Base-by-base conservation (phyloP, 1,139 yeast genomes). In the Keqinozyma sinolaborantium region DNA sequence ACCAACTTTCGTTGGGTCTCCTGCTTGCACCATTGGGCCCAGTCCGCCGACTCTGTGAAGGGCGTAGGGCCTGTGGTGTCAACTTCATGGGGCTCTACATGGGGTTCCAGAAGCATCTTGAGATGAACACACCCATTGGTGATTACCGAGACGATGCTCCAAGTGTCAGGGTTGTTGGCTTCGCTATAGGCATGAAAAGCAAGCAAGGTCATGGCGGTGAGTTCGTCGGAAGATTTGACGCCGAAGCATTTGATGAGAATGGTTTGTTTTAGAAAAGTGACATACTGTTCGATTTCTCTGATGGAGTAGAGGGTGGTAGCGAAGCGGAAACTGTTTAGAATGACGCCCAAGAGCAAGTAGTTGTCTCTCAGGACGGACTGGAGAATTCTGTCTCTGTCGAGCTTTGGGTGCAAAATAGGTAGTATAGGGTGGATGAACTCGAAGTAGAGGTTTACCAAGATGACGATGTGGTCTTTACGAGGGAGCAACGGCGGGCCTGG, bases 121-220 rank as follows among this genome's bases (percentile, higher is more conserved):
- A 40, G 33, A 30, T 42, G 47, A 14, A 35, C 34, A 30, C 40
- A 42, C 4, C 42, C 48, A 4, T 43, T 45, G 3, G 33, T 41
- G 3, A 41, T 43, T 16, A 44, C 28, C 9, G 47, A 41, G 4
- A 56, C 42, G 23, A 52, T 28, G 12, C 56, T 48, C 60, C 61
- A 56, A 3, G 60, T 39, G 29, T 56, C 60, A 16, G 50, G 47
- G 29, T 48, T 47, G 27, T 51, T 52, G 11, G 49, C 35, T 19
- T 44, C 39, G 4, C 60, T 53, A 33, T 45, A 49, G 11, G 50
- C 40, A 11, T 54, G 44, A 24, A 46, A 47, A 1, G 60, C 58
- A 23, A 56, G 32, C 23, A 57, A 42, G n/a, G 56, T 40, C 38
- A 57, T 43, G 5, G 59, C 44, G 29, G 48, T 52, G 8, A 56